These are phyloP conservation scores for Kwoniella pini DNA, from an alignment of 768 basidiomycete genomes.

Conservation along the genomic window DNA sequence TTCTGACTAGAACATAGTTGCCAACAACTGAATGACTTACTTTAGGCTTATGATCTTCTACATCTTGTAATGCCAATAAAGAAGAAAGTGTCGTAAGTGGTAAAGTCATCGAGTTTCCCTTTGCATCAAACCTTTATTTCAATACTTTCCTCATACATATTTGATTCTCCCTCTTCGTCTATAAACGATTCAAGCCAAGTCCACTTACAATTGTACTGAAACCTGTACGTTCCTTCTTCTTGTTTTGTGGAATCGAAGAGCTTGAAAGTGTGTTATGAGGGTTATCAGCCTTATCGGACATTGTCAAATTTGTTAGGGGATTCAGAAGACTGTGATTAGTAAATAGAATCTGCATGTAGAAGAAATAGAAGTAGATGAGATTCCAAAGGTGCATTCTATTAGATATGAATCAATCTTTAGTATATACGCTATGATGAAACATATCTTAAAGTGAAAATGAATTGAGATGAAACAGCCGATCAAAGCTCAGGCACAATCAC, in stretches of 20 bases:
- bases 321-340: no score
- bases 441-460: background rate
- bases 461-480: no score
- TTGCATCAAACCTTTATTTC: no score
- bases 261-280: background rate
- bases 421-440: background rate
- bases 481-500: no score
- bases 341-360: no score
- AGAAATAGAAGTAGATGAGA: no score
- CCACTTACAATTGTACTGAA: background rate
- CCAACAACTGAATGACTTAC: slow-evolving; percentile 25
- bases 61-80: slow-evolving; percentile 44
- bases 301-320: background rate
- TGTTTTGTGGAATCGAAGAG: slow-evolving; percentile 2
- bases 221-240: slow-evolving; percentile 7
- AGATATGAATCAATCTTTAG: no score
- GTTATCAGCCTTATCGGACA: background rate
- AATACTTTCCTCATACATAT: no score
- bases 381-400: no score
- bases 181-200: background rate
- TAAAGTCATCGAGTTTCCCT: slow-evolving; percentile 19
- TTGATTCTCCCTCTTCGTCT: no score
- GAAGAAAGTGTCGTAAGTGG: slow-evolving; percentile 34
- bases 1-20: background rate
- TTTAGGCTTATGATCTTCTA: slow-evolving; percentile 46